Evolutionary conservation across 2,329 filamentous ascomycete species (phyloP).

Genomic region (Hymenotorrendiella dingleyae): DNA sequence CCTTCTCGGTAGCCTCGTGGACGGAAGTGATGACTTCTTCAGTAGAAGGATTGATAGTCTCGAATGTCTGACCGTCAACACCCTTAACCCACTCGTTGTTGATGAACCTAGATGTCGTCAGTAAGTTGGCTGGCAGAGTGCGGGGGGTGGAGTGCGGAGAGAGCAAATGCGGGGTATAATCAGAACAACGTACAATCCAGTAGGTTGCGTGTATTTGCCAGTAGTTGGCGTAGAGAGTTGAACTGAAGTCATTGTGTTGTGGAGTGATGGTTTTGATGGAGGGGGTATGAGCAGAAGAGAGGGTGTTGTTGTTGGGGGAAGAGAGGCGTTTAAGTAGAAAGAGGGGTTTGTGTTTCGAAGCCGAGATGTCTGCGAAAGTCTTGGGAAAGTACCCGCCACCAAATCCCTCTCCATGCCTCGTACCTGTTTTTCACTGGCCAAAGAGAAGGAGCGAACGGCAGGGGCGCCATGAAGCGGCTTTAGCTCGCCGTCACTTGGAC

Average conservation of each 20-base stretch:
- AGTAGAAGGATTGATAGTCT: slow-evolving; percentile 82
- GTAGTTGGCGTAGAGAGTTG: slow-evolving; percentile 27
- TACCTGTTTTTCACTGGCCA: no score
- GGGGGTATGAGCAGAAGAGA: no score
- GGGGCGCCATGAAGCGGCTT: no score
- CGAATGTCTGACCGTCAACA: slow-evolving; percentile 83
- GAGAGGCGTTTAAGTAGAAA: no score
- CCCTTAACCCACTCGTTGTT: slow-evolving; percentile 86
- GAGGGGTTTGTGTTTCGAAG: no score
- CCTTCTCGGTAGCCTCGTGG: slow-evolving; percentile 81
- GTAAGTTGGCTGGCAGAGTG: background rate
- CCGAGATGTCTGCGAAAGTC: no score
- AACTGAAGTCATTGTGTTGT: slow-evolving; percentile 23
- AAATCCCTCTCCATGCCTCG: no score
- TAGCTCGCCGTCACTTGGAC: no score
- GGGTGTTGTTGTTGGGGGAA: no score
- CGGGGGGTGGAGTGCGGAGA: background rate
- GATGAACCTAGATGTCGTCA: slow-evolving; percentile 49
- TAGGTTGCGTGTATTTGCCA: slow-evolving; percentile 32
- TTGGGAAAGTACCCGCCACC: no score
- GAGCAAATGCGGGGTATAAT: slow-evolving; percentile 12
- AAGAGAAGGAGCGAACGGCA: no score
- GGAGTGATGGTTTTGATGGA: background rate
- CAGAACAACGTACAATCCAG: slow-evolving; percentile 36
- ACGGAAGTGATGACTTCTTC: slow-evolving; percentile 83